Evolutionary conservation across 306 rosid species (phyloP), one percentile per base, ranked within the genome.

Genomic region (Chamaecrista fasciculata): DNA sequence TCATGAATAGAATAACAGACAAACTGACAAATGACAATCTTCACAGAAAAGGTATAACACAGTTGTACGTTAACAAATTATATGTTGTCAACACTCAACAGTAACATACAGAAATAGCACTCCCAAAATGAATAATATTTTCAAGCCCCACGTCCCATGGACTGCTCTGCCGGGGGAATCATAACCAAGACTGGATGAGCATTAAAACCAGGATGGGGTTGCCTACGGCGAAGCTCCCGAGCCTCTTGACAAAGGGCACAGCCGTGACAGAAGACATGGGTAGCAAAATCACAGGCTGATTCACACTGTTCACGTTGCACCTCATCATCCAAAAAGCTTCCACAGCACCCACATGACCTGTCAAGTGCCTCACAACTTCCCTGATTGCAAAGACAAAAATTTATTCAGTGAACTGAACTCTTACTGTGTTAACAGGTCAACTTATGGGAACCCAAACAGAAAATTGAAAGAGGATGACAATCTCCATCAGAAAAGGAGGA

Each of bases 191-290:
- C 83, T 1, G 87, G 86, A 55, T 83, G 97, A 24, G 88, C 88
- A 80, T 85, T 91, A 71, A 90, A 84, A 15, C 95, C 99, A 0
- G 99, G 97, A 78, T 95, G 99, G 64, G 89, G 95, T 62, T 84
- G 46, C 80, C 88, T 84, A 11, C 96, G 95, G 21, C 97, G 99
- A 77, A 95, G 82, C 85, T 95, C 96, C 19, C 99, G 99, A 6
- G 92, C 97, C 76, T 95, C 99, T 80, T 95, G 97, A 72, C 99
- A 95, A 28, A 95, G 95, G 50, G 99, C 91, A 39, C 97, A 91
- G 1, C 33, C 44, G 83, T 95, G 99, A 78, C 95, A 95, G 65
- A 86, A 95, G 67, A 91, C 66, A 57, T 95, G 99, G 53, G 99
- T 86, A 3, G 84, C 90, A 51, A 91, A 63, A 79, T 95, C 99